Base-by-base conservation (phyloP, 148 eudicot genomes). In the Persicaria tinctoria region DNA sequence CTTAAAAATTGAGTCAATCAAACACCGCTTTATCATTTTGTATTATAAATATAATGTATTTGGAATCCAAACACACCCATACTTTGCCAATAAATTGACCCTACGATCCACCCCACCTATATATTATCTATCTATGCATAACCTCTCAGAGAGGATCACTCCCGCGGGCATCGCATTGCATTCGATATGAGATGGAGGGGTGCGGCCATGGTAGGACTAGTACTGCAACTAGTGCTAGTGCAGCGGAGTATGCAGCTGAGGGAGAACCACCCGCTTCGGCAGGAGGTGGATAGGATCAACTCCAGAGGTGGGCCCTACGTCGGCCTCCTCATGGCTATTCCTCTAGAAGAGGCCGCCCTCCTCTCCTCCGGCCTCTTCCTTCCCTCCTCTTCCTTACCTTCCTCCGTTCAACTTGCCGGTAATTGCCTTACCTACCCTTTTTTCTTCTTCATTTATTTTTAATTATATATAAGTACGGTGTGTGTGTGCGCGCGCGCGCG, bases 311-410 rank as follows among this genome's bases (percentile, higher is more conserved):
- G 84, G 44, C 78, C 83, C 17, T 83, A 81, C 75, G 74, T 87
- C 56, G 89, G 84, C 0, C 77, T 85, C n/a, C 83, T 83, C 16
- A 72, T 86, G 74, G 84, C 87, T 63, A 84, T 75, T 49, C 87
- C 87, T 20, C 72, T 75, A 20, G 90, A 87, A 76, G 84, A 83
- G 75, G 23, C 4, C 46, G 87, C 83, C 47, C 86, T 87, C 23
- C 53, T n/a, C 6, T 57, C 79, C 64, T 84, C 90, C 76, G 83
- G 81, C 3, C 76, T 81, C 55, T 83, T 86, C 69, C 73, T 77
- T 60, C 84, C 86, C 17, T 64, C 54, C 50, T 17, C 81, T 7
- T 4, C 57, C 11, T 51, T 77, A 70, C 86, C 88, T 0, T 50
- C 54, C 59, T 50, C 54, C 59, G 23, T 87, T 41, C 73, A 73